A percentile compares a stretch with the other conserved stretches of the same genome.
Evolutionary conservation across 345 rosid species (phyloP).

Genomic region (Microcos paniculata): DNA sequence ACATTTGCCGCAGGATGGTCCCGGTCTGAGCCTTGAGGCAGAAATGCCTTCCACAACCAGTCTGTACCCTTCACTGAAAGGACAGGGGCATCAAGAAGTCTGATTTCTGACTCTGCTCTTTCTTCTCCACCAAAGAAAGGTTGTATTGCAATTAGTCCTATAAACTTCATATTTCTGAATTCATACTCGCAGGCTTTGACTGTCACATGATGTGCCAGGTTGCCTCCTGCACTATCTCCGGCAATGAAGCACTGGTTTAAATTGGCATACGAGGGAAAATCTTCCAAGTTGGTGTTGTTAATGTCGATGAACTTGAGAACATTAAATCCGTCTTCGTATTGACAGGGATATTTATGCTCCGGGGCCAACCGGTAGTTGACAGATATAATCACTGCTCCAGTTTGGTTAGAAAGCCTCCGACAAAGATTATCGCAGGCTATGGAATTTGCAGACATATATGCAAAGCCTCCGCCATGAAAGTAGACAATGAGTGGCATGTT

Average conservation of each 20-base stretch:
- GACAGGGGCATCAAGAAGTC: neutral
- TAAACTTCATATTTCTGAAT: constrained; percentile 12
- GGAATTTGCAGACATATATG: neutral
- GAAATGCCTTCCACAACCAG: constrained; percentile 28
- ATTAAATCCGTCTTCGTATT: constrained; percentile 33
- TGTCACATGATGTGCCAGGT: constrained; percentile 40
- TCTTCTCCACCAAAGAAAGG: constrained; percentile 43
- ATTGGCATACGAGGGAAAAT: constrained; percentile 11
- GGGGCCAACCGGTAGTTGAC: constrained; percentile 22
- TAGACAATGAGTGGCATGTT: neutral
- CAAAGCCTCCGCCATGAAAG: constrained; percentile 20
- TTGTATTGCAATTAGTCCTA: constrained; percentile 34
- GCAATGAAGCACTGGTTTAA: constrained; percentile 27
- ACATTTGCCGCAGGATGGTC: constrained; percentile 29
- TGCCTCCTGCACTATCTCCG: constrained; percentile 44
- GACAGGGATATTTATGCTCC: constrained; percentile 13
- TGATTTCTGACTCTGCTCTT: constrained; percentile 31
- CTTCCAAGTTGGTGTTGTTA: neutral
- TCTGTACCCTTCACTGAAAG: constrained; percentile 19
- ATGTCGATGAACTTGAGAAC: constrained; percentile 33
- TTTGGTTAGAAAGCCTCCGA: constrained; percentile 13
- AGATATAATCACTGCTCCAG: constrained; percentile 4
- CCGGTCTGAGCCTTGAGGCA: constrained; percentile 26
- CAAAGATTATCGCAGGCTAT: neutral
- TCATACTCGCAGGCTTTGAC: constrained; percentile 14